Conservation (phyloP, 345 rosid genomes). For the Citrus australasica region DNA sequence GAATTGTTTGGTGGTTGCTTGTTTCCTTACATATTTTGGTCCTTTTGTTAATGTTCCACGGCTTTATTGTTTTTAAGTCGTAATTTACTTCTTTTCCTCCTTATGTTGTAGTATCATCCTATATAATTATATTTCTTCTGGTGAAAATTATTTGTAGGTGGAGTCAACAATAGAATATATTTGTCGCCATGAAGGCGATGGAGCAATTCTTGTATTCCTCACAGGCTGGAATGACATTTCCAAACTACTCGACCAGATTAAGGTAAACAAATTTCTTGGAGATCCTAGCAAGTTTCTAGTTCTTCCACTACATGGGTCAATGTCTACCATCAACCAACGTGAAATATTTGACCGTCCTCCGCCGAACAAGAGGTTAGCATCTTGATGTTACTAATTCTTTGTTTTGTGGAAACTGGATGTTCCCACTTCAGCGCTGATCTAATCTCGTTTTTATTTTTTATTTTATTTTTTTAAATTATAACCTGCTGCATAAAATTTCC, state of each 20-base stretch:
- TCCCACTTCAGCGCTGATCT: neutral
- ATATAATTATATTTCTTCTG: neutral
- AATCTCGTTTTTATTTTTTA: neutral
- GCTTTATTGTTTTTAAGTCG: neutral
- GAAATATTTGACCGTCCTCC: conserved; percentile 91
- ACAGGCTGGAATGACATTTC: conserved; percentile 99
- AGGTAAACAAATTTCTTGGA: conserved; percentile 73
- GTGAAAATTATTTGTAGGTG: conserved; percentile 46
- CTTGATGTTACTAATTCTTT: conserved; percentile 9
- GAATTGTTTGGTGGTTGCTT: neutral
- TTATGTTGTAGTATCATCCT: neutral
- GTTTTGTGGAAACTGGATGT: neutral
- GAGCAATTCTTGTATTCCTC: conserved; percentile 94
- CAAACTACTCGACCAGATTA: conserved; percentile 70
- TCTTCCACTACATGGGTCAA: conserved; percentile 91
- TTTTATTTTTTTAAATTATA: neutral
- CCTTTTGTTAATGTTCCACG: neutral
- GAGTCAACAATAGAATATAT: conserved; percentile 73
- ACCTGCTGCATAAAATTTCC: conserved; percentile 18
- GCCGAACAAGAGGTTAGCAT: conserved; percentile 56
- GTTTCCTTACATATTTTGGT: conserved; percentile 2
- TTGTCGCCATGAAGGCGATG: conserved; percentile 74
- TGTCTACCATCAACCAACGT: conserved; percentile 85
- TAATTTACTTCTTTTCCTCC: neutral
- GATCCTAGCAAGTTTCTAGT: conserved; percentile 72